Base-by-base conservation (phyloP, 108 stramenopile species). In the Asterionellopsis glacialis region DNA sequence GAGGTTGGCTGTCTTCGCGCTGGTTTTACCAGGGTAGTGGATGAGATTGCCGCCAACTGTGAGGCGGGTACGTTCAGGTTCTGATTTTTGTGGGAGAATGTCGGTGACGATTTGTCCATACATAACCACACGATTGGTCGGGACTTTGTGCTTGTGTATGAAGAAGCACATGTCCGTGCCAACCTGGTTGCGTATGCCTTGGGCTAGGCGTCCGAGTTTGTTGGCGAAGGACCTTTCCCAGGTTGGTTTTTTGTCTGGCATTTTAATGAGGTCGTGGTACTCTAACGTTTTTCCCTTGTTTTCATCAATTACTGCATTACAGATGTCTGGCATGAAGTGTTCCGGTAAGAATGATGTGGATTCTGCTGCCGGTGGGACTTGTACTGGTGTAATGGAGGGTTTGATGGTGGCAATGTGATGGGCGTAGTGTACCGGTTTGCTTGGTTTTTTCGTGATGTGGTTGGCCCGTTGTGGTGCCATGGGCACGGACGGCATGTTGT, bases 1-100 rank as follows among this genome's bases (percentile, higher is more conserved):
- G 3, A 84, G 44, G 42, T 65, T 65, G 0, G 75, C 76, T 13
- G 75, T 68, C 1, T 68, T 64, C 0, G 82, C 70, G 48, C 45
- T 51, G 10, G 45, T 60, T 12, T 70, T 67, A 0, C 41, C 52
- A n/a, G 63, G 53, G 62, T 67, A 73, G 11, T 70, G 43, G 58
- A 81, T n/a, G n/a, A n/a, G n/a, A n/a, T n/a, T n/a, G n/a, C n/a
- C n/a, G n/a, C n/a, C n/a, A n/a, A n/a, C n/a, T 63, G 73, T 81
- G 41, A 68, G 24, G 11, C 68, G 74, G 1, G 49, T 51, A 18
- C 69, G 69, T 12, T 43, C 19, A 9, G 69, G 56, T 12, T 68
- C 57, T 3, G 13, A 61, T 47, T 78, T 72, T 38, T 64, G 55
- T 14, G 74, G 73, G 43, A 48, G n/a, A 7, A 60, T 50, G 59